Evolutionary conservation across 163 green algal species (phyloP).

Genomic region (Scenedesmus sp.): DNA sequence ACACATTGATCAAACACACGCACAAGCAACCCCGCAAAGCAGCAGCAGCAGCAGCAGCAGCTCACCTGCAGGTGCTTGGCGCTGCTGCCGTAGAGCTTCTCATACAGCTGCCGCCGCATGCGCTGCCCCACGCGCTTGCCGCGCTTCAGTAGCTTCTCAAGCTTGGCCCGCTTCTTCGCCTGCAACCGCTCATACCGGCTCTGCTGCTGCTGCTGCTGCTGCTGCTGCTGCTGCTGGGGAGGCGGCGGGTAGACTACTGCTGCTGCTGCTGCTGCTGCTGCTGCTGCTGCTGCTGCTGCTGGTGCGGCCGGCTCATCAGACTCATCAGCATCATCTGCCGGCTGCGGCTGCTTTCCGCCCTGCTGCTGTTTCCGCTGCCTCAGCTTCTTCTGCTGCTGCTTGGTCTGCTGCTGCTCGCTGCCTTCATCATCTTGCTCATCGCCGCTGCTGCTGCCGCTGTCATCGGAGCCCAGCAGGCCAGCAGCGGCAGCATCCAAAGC

Average conservation of each 20-base stretch:
- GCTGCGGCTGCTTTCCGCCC: not conserved
- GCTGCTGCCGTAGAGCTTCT: slow-evolving; percentile 61
- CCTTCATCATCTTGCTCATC: not conserved
- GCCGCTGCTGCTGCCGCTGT: not conserved
- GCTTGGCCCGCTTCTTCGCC: slow-evolving; percentile 54
- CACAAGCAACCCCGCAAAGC: not conserved
- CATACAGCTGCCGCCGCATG: slow-evolving; percentile 61
- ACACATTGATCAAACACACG: not conserved
- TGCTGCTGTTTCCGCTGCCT: not conserved
- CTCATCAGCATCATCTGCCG: not conserved
- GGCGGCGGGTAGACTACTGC: not conserved
- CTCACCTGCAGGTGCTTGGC: slow-evolving; percentile 60
- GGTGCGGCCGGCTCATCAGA: not conserved
- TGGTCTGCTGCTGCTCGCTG: slow-evolving; percentile 9
- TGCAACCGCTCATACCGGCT: slow-evolving; percentile 26
- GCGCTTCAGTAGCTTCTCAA: slow-evolving; percentile 52
- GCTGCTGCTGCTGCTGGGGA: not conserved
- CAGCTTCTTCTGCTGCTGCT: not conserved
- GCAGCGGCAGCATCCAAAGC: not conserved
- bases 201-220: slow-evolving; percentile 22
- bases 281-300: slow-evolving; percentile 7
- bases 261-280: not conserved
- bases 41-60: not conserved
- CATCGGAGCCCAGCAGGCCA: not conserved
- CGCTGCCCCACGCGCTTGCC: slow-evolving; percentile 71